Evolutionary conservation across 768 basidiomycete species (phyloP), one percentile per base, ranked within the genome.

Genomic region (Termitomyces sp.): DNA sequence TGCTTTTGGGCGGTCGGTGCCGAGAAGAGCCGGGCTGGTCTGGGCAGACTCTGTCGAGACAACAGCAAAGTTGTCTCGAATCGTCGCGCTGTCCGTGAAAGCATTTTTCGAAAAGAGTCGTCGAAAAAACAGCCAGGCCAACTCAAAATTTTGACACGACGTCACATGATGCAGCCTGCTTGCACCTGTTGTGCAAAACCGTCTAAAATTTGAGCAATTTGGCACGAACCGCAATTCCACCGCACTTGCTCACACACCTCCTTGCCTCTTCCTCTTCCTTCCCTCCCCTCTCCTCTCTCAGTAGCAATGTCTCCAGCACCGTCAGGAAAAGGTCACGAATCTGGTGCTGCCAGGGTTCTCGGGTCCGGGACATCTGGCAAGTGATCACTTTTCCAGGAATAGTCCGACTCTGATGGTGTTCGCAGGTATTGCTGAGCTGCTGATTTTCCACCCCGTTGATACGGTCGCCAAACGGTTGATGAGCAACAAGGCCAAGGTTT

Each of bases 401-500:
- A 4, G 26, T 27, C 13, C 34, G 20, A 53, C 22, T 8, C 26
- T 56, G 26, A 41, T 50, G 53, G 20, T 57, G 54, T 42, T 22
- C 56, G 18, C 61, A 96, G 95, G 95, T 68, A 79, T 99, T 66
- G 94, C 95, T 63, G 96, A 99, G 78, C 80, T 99, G 54, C 74
- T 97, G 63, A 84, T 98, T 20, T 97, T 98, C 76, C 94, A 97
- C 70, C 94, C 94, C 20, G 91, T 94, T 24, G 94, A 99, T 74
- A 99, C 97, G 1, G 87, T 98, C 55, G 94, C 97, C n/a, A 99
- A 99, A 73, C 88, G 96, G 36, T 72, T 99, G 53, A 99, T 99
- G 96, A 95, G 92, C 71, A 97, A 98, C 83, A 94, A 94, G 78
- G 78, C 80, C 60, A 90, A 89, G 81, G 92, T 86, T 56, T 49